Base-by-base conservation (phyloP, 2,329 filamentous ascomycete genomes). In the Trichoderma breve region DNA sequence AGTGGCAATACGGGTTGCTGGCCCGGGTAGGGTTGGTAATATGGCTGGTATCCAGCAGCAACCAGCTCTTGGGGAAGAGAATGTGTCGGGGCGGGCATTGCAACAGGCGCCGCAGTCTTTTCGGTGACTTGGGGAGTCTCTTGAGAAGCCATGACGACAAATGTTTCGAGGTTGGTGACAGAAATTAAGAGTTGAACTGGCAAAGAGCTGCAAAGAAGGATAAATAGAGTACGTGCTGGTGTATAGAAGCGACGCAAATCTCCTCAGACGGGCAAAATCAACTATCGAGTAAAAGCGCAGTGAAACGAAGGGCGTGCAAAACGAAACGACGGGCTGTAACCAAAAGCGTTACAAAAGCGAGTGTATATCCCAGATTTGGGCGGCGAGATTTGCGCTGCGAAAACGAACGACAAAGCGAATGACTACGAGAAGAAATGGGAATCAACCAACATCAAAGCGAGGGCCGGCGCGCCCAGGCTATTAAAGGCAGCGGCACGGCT, bases 121-220 rank as follows among this genome's bases (percentile, higher is more conserved):
- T 70, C 70, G 70, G 6, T 71, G 12, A 73, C 62, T 32, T 67
- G 68, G 24, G 74, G 72, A 36, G 72, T 74, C 26, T 75, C 34
- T 21, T 71, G 60, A 21, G 69, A 71, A 43, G 69, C 60, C 61
- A 71, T 71, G 28, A 21, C 18, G 47, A 43, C 9, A 28, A 36
- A 32, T 15, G 12, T 28, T 11, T 39, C 3, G 34, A 12, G 26
- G 28, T 67, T 67, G 36, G 39, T 24, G 12, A 18, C 14, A 14
- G n/a, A 71, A 66, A 12, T 18, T 32, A 21, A 4, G 34, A 4
- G 15, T 6, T 47, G n/a, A 71, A 18, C 24, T 63, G 6, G 55
- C 9, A 11, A 55, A 36, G 51, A 32, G 26, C 21, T 0, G 18
- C 55, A n/a, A 26, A 28, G 30, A 53, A 30, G 11, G 18, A n/a